These are phyloP conservation scores for Termitomyces eurrhizus DNA, from an alignment of 768 basidiomycete genomes.

Conservation along the genomic window DNA sequence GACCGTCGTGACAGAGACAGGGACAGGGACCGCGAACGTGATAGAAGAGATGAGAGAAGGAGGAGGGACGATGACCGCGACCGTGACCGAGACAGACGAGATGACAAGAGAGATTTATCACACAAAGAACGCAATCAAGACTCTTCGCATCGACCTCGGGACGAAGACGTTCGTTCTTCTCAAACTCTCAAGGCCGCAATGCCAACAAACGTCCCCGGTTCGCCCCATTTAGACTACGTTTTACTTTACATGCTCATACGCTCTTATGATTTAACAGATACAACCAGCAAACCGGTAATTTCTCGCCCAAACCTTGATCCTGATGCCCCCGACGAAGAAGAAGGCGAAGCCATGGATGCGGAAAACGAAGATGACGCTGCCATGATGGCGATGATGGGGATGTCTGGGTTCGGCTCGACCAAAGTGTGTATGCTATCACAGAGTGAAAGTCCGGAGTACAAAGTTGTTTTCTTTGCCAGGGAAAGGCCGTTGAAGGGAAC, in stretches of 20 bases:
- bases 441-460: background rate
- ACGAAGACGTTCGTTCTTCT: slow-evolving; percentile 13
- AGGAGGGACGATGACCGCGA: slow-evolving; percentile 21
- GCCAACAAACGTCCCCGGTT: slow-evolving; percentile 10
- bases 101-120: slow-evolving; percentile 20
- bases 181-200: slow-evolving; percentile 8
- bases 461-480: slow-evolving; percentile 37
- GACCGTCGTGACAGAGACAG: slow-evolving; percentile 33
- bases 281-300: slow-evolving; percentile 6
- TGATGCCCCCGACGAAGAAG: slow-evolving; percentile 39
- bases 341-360: slow-evolving; percentile 51
- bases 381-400: slow-evolving; percentile 90
- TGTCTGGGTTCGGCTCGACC: slow-evolving; percentile 82
- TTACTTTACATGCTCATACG: background rate
- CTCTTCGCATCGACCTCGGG: background rate
- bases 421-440: slow-evolving; percentile 51
- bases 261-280: background rate
- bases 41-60: slow-evolving; percentile 30
- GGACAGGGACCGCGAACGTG: slow-evolving; percentile 20
- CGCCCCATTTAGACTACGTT: background rate
- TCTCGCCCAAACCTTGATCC: slow-evolving; percentile 35
- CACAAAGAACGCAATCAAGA: slow-evolving; percentile 16
- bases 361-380: slow-evolving; percentile 66
- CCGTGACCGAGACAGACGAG: slow-evolving; percentile 17
- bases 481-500: slow-evolving; percentile 77